Percentiles rank a stretch among this genome's conserved stretches.
These are phyloP conservation scores for Corchorus capsularis DNA, from an alignment of 345 rosid species.

Conservation along the genomic window DNA sequence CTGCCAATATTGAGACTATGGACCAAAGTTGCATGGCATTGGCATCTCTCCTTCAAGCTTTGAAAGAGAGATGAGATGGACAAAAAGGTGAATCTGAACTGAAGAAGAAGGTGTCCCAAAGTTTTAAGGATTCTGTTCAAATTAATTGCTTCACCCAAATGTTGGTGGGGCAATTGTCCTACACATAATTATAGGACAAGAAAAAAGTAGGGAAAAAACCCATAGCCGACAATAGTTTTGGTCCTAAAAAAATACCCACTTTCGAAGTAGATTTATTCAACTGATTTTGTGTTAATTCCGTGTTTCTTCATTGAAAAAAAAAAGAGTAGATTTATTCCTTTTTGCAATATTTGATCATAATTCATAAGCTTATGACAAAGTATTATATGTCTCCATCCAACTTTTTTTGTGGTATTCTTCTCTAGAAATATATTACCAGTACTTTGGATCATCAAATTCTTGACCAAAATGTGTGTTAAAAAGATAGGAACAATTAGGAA, in stretches of 20 bases:
- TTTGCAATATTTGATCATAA: not conserved
- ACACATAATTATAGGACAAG: no score
- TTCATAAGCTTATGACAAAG: not conserved
- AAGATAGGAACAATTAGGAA: not conserved
- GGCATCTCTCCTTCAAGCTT: not conserved
- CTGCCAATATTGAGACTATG: not conserved
- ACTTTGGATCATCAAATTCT: not conserved
- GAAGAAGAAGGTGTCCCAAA: not conserved
- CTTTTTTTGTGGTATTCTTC: not conserved
- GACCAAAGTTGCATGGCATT: not conserved
- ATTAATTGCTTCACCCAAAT: constrained; percentile 2
- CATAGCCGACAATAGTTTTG: no score
- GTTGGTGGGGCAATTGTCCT: not conserved
- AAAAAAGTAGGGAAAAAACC: no score
- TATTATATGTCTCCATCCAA: constrained; percentile 13
- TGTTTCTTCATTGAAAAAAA: no score
- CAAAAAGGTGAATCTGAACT: not conserved
- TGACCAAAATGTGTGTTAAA: not conserved
- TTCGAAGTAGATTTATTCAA: no score
- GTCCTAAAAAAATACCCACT: no score
- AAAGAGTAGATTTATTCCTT: not conserved
- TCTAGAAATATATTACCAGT: not conserved
- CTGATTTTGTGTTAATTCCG: no score
- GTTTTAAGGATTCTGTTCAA: constrained; percentile 1
- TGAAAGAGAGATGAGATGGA: not conserved